Evolutionary conservation across 1,284 basidiomycete species (phyloP).

Genomic region (Leccinum olivaceoglutinosum): DNA sequence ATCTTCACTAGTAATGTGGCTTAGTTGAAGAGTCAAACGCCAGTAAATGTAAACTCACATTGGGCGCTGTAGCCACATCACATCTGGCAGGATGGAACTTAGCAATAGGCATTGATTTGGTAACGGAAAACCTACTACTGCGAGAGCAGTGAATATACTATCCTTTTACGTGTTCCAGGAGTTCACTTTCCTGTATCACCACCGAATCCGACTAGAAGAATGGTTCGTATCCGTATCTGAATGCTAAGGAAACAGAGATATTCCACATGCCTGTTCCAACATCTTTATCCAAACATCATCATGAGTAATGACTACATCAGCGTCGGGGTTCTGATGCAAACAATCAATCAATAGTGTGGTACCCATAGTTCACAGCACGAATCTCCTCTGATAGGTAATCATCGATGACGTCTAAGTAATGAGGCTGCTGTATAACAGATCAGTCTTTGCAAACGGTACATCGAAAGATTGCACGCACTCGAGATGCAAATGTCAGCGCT

Average conservation of each 20-base stretch:
- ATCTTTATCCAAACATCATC: slow-evolving; percentile 4
- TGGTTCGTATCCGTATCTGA: background rate
- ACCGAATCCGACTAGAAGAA: background rate
- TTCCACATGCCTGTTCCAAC: background rate
- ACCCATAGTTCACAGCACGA: background rate
- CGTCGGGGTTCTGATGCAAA: background rate
- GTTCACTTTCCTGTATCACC: background rate
- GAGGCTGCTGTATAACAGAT: background rate
- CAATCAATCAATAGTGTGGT: background rate
- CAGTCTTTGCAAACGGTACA: background rate
- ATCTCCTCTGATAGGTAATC: slow-evolving; percentile 4
- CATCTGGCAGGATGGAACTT: background rate
- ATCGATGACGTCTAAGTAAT: slow-evolving; percentile 4
- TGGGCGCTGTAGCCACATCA: background rate
- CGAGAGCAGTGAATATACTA: background rate
- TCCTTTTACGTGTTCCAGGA: background rate
- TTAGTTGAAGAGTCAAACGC: background rate
- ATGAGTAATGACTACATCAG: slow-evolving; percentile 1
- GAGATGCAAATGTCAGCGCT: background rate
- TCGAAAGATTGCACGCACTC: background rate
- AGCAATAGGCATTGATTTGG: background rate
- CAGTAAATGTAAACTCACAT: background rate
- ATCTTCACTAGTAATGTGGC: background rate
- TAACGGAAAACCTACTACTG: background rate
- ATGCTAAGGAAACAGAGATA: background rate